Evolutionary conservation across 169 alveolate species (phyloP), one percentile per base, ranked within the genome.

Genomic region (Plasmodium relictum): DNA sequence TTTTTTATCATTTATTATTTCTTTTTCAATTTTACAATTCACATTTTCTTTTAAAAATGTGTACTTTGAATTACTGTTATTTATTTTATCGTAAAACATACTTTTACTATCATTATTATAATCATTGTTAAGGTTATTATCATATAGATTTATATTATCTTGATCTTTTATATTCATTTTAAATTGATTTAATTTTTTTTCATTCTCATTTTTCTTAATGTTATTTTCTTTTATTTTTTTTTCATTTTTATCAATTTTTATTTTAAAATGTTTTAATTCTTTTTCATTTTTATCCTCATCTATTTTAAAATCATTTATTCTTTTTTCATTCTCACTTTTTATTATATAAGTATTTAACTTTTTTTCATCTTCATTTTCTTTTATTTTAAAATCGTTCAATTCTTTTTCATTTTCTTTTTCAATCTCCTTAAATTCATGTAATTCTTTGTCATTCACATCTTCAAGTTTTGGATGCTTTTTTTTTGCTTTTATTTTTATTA

Each of bases 401-500:
- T 31, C 39, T 31, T 31, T 31, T 3, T 31, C 3, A 31, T 31
- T 31, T 31, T 31, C 39, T 54, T 31, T 69, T 26, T 58, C 26
- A 18, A 8, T 18, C 37, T 37, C n/a, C 22, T 65, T 52, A 24
- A 22, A 24, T 50, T 71, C 52, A 16, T 31, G 9, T 6, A 44
- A 31, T 52, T 76, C 73, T 16, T 41, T 76, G 31, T 76, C 73
- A 50, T 24, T 73, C 20, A 6, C 44, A 20, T 41, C 16, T 22
- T 52, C 72, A 41, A 39, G 2, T 20, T 73, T 73, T 58, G 22
- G 72, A 3, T 18, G 16, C 20, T 31, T 56, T 8, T 24, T 58
- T 58, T 58, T 39, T 41, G 50, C 62, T 42, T 74, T 74, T 31
- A 74, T 59, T 41, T 66, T 63, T 58, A 74, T 59, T 26, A 74